Evolutionary conservation across 768 basidiomycete genomes (phyloP), one percentile per base, ranked within the genome.

Genomic region (Boletus reticuloceps): DNA sequence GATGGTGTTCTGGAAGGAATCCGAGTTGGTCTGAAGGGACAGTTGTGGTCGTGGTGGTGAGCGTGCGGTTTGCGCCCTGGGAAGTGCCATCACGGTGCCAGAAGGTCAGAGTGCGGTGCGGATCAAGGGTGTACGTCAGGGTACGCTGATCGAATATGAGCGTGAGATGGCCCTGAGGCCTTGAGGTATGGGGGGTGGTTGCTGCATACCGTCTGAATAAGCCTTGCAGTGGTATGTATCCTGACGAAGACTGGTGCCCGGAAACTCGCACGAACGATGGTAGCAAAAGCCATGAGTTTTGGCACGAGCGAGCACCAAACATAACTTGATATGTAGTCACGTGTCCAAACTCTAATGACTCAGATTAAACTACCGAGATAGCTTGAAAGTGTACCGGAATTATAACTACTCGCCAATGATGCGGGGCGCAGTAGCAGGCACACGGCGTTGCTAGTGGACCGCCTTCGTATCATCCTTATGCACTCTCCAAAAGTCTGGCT

Each of bases 1-100:
- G 51, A 4, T 34, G 49, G 13, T 54, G 62, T 13, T 62, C 54
- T 19, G 62, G 60, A 44, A 51, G 31, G 42, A 66, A 69, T 25
- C 69, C 69, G 8, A 72, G 57, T 45, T 74, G 55, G 51, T 69
- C 37, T 62, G 76, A 53, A 63, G 65, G 34, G 62, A 66, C 38
- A 10, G 54, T 36, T 16, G 58, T 17, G 5, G 53, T 17, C 17
- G 53, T 50, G 8, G 53, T 51, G 9, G 49, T 39, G 29, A 51
- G 27, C 4, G 43, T 20, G 42, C 49, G 66, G 44, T 36, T 36
- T 49, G 53, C 39, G 22, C 45, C 48, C 12, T 39, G 42, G 2
- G 9, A 14, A 32, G 43, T 39, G 16, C 10, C 11, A 4, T 32
- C 6, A 17, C 16, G 50, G 47, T 36, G 22, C 36, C 55, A 43